phyloP scores from a whole-genome alignment of 177 flowering plant genomes.

The Vitis hybrid region DNA sequence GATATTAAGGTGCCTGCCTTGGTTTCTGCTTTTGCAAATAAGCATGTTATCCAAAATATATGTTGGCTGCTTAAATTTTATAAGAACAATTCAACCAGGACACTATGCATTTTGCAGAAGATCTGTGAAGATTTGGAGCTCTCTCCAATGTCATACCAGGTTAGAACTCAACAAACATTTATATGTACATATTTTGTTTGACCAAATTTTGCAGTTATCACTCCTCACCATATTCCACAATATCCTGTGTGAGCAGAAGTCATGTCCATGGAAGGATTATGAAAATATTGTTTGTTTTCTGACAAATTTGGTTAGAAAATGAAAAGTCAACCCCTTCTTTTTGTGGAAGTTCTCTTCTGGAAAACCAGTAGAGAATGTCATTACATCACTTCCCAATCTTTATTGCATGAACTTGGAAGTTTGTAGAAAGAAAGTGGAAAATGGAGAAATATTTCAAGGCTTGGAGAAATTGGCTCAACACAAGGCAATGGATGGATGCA shows the following conservation, averaged over 20 bases:
- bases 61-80: conserved; percentile 96
- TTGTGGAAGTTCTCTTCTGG: conserved; percentile 89
- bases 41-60: conserved; percentile 57
- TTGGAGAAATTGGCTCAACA: conserved; percentile 37
- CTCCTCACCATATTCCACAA: conserved; percentile 63
- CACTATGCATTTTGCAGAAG: conserved; percentile 58
- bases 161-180: conserved; percentile 14
- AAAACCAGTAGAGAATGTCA: conserved; percentile 86
- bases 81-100: conserved; percentile 62
- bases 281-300: conserved; percentile 66
- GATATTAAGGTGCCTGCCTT: conserved; percentile 70
- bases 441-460: conserved; percentile 30
- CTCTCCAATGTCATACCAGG: conserved; percentile 96
- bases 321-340: conserved; percentile 84
- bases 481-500: conserved; percentile 33
- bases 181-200: not conserved
- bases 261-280: conserved; percentile 58
- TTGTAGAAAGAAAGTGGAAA: conserved; percentile 42
- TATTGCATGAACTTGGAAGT: conserved; percentile 57
- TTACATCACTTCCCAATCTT: conserved; percentile 61
- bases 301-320: conserved; percentile 65
- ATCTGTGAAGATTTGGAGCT: conserved; percentile 88
- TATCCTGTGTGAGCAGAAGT: conserved; percentile 82
- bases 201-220: conserved; percentile 67
- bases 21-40: conserved; percentile 65